A percentile compares a stretch with the other conserved stretches of the same genome.
Conservation (phyloP, 352 stramenopile genomes). For the Globisporangium parvum region DNA sequence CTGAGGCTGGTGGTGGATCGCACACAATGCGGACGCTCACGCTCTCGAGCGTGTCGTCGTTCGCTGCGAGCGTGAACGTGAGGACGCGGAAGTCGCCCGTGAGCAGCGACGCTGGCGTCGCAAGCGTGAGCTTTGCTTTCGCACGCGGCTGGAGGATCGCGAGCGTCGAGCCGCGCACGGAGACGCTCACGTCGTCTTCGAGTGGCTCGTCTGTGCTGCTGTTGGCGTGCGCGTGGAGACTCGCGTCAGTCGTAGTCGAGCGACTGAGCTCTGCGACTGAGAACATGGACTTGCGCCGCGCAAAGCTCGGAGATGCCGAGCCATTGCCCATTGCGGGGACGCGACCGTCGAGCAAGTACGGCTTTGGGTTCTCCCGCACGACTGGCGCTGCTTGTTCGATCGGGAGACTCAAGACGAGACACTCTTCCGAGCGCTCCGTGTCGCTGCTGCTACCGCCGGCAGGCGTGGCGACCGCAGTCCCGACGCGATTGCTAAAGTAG, state of each 20-base stretch:
- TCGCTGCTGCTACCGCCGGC: neutral
- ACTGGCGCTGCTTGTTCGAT: slow-evolving; percentile 31
- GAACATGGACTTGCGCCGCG: slow-evolving; percentile 73
- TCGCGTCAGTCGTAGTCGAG: slow-evolving; percentile 21
- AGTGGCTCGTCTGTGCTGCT: slow-evolving; percentile 5
- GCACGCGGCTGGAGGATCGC: slow-evolving; percentile 66
- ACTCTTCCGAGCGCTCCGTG: slow-evolving; percentile 10
- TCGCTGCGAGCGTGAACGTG: slow-evolving; percentile 46
- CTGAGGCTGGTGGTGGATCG: slow-evolving; percentile 44
- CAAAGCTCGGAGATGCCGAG: slow-evolving; percentile 78
- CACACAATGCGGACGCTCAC: slow-evolving; percentile 45
- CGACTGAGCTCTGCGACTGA: slow-evolving; percentile 33
- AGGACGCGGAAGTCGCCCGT: slow-evolving; percentile 64
- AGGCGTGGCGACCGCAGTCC: neutral
- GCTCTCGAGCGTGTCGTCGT: slow-evolving; percentile 64
- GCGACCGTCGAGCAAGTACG: slow-evolving; percentile 49
- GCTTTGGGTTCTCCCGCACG: slow-evolving; percentile 28
- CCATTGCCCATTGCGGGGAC: slow-evolving; percentile 83
- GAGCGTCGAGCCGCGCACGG: slow-evolving; percentile 42
- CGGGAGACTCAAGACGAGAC: slow-evolving; percentile 56
- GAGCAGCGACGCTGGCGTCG: slow-evolving; percentile 50
- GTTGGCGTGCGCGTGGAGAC: slow-evolving; percentile 1
- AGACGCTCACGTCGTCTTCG: slow-evolving; percentile 37
- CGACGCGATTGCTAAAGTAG: slow-evolving; percentile 25
- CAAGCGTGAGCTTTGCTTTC: slow-evolving; percentile 46